phyloP scores from a whole-genome alignment of 2,329 filamentous ascomycete species.

The Didymella sp. region DNA sequence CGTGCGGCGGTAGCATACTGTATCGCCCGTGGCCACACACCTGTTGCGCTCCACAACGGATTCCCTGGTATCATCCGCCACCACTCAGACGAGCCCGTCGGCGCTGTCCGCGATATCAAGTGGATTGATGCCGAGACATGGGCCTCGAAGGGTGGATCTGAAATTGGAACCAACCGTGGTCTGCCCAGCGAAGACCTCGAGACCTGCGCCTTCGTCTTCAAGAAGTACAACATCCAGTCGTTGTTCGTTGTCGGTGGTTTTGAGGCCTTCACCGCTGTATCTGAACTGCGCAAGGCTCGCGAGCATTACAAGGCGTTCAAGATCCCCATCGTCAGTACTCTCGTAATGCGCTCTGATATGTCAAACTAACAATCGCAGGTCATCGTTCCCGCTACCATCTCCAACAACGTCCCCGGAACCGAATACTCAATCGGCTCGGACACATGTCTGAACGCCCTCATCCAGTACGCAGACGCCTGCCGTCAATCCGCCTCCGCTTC shows the following conservation, averaged over 20 bases:
- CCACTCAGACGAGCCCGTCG: slow-evolving; percentile 80
- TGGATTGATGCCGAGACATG: slow-evolving; percentile 96
- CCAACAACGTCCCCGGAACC: slow-evolving; percentile 97
- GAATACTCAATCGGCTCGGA: slow-evolving; percentile 97
- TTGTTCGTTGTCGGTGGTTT: slow-evolving; percentile 94
- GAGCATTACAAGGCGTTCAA: slow-evolving; percentile 82
- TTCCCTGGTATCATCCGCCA: slow-evolving; percentile 94
- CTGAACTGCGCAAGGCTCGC: slow-evolving; percentile 82
- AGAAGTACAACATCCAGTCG: slow-evolving; percentile 86
- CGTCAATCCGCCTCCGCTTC: slow-evolving; percentile 96
- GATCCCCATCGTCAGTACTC: slow-evolving; percentile 72
- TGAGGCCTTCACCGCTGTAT: slow-evolving; percentile 92
- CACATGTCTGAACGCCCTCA: slow-evolving; percentile 93
- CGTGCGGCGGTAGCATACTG: slow-evolving; percentile 94
- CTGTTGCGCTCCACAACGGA: slow-evolving; percentile 92
- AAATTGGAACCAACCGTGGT: slow-evolving; percentile 97
- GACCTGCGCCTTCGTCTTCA: slow-evolving; percentile 80
- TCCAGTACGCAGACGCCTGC: slow-evolving; percentile 96
- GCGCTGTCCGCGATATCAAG: slow-evolving; percentile 82
- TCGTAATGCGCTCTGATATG: background rate
- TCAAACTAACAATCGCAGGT: slow-evolving; percentile 60
- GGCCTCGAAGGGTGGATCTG: slow-evolving; percentile 95
- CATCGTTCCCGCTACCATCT: slow-evolving; percentile 93
- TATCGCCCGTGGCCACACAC: slow-evolving; percentile 87
- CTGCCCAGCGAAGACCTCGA: slow-evolving; percentile 88